Evolutionary conservation across 2,329 filamentous ascomycete species (phyloP).

Genomic region (Tolypocladium guangdongense): DNA sequence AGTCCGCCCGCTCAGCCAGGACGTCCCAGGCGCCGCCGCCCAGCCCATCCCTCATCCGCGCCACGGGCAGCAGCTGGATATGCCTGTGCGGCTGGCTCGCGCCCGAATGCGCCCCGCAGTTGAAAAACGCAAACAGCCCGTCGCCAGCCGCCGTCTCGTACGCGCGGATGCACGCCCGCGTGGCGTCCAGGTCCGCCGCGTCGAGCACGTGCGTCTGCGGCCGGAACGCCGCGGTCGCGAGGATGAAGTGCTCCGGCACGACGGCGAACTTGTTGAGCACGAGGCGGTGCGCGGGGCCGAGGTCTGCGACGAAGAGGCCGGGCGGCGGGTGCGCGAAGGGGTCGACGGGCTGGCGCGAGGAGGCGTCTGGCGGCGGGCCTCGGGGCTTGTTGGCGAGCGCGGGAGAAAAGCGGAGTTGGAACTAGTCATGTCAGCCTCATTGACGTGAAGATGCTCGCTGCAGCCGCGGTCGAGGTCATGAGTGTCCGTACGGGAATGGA

Average conservation of each 20-base stretch:
- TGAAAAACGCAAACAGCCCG: conserved; percentile 57
- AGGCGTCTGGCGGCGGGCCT: conserved; percentile 23
- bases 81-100: conserved; percentile 64
- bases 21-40: conserved; percentile 31
- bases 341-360: conserved; percentile 35
- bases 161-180: conserved; percentile 49
- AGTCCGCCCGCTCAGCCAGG: conserved; percentile 30
- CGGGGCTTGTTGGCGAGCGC: conserved; percentile 58
- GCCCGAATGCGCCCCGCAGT: conserved; percentile 56
- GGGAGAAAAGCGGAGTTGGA: conserved; percentile 63
- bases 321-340: conserved; percentile 52
- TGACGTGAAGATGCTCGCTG: too few species aligned
- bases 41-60: conserved; percentile 48
- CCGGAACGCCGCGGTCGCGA: conserved; percentile 53
- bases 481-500: conserved; percentile 31
- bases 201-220: conserved; percentile 56
- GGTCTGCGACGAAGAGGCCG: conserved; percentile 38
- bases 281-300: conserved; percentile 47
- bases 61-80: conserved; percentile 58
- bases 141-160: conserved; percentile 25
- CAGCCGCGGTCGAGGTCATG: too few species aligned
- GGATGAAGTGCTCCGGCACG: conserved; percentile 60
- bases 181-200: conserved; percentile 45
- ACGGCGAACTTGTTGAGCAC: conserved; percentile 69
- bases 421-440: conserved; percentile 36